Base-by-base conservation (phyloP, 1,284 basidiomycete genomes). In the Microbotryomycetes sp. region DNA sequence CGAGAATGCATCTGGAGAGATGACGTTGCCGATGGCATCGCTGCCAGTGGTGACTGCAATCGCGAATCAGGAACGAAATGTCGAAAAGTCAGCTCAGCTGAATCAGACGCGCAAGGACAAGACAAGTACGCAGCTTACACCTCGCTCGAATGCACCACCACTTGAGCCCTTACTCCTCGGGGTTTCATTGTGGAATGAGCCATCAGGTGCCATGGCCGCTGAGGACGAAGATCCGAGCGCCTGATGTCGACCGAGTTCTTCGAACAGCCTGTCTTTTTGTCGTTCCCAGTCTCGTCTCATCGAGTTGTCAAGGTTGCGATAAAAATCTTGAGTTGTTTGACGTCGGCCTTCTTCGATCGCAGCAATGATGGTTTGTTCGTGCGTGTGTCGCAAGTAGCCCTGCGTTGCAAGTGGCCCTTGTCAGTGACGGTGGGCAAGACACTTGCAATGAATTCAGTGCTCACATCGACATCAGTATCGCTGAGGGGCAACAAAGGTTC, bases 351-450 rank as follows among this genome's bases (percentile, higher is more conserved):
- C 89, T 74, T 96, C 92, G 62, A 97, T 93, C 2, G 90, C 89
- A 4, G 89, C 88, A 64, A 96, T 89, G 60, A 97, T 84, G 66
- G 89, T 90, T 75, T 94, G 92, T 76, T 97, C 92, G 72, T 94
- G 91, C 6, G 89, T 87, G 76, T 92, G 88, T 23, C 89, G 86
- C 31, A 94, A 82, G 75, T 88, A 93, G 32, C 89, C 88, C 36
- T 73, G 55, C 14, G 26, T 19, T n/a, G n/a, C n/a, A n/a, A n/a
- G n/a, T 6, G 14, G 49, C n/a, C 31, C 15, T 42, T 26, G 32
- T 42, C 22, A 16, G 22, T 1, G 31, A n/a, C 29, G 29, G 28
- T 23, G 53, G 32, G 23, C 55, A 4, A 45, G 14, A 26, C 23
- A n/a, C 23, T 26, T 15, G 19, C 15, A 26, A n/a, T 12, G 26